phyloP scores from a whole-genome alignment of 1,139 yeast species.

The Zygosaccharomyces sapae region DNA sequence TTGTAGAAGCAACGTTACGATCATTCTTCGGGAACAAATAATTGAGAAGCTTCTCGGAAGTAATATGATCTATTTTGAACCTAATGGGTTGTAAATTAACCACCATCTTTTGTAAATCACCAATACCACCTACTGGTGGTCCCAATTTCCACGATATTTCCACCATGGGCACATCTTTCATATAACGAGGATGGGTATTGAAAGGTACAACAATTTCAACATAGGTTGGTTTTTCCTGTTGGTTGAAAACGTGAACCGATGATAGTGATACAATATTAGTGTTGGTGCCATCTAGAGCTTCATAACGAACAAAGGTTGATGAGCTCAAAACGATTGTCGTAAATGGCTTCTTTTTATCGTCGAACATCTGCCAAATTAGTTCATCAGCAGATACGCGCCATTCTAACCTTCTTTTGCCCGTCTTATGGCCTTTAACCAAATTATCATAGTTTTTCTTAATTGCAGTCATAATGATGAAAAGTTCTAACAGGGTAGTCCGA shows the following conservation, averaged over 20 bases:
- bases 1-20: not conserved
- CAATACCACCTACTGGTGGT: constrained; percentile 83
- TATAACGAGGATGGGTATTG: constrained; percentile 22
- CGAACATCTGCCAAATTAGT: constrained; percentile 65
- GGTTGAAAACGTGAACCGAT: constrained; percentile 65
- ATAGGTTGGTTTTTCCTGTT: constrained; percentile 54
- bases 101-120: constrained; percentile 52
- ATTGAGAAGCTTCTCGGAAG: constrained; percentile 57
- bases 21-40: constrained; percentile 57
- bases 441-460: constrained; percentile 50
- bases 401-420: constrained; percentile 37
- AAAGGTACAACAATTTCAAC: constrained; percentile 67
- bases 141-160: constrained; percentile 66
- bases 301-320: constrained; percentile 55
- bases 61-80: constrained; percentile 65
- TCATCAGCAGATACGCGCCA: constrained; percentile 71
- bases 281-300: constrained; percentile 58
- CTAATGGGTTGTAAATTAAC: constrained; percentile 60
- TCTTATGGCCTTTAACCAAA: constrained; percentile 39
- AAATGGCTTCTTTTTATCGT: constrained; percentile 55
- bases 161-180: constrained; percentile 40
- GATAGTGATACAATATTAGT: constrained; percentile 54
- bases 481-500: constrained; percentile 53
- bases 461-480: constrained; percentile 64
- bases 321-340: constrained; percentile 66